Conservation (phyloP, 768 basidiomycete species). For the Termitomyces sp. region DNA sequence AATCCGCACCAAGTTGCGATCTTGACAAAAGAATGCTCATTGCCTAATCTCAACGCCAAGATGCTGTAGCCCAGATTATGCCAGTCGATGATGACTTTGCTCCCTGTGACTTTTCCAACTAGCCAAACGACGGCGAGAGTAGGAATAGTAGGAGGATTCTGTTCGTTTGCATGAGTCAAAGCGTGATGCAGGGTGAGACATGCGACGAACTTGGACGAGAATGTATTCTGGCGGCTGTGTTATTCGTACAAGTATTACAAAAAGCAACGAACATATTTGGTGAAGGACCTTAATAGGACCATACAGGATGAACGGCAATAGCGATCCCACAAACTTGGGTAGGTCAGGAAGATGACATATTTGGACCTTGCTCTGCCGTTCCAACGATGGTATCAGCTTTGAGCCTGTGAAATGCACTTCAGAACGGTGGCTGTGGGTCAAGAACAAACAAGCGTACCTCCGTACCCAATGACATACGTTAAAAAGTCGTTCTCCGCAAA, state of each 20-base stretch:
- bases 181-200: neutral
- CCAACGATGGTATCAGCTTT: conserved; percentile 67
- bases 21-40: conserved; percentile 60
- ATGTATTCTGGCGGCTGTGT: conserved; percentile 75
- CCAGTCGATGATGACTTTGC: conserved; percentile 96
- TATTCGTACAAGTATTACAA: conserved; percentile 55
- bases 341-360: conserved; percentile 66
- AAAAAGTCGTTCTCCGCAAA: conserved; percentile 76
- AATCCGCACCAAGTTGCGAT: conserved; percentile 65
- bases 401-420: conserved; percentile 48
- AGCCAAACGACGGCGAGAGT: conserved; percentile 84
- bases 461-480: conserved; percentile 82
- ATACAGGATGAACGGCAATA: conserved; percentile 61
- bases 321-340: conserved; percentile 39
- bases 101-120: conserved; percentile 58
- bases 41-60: conserved; percentile 76
- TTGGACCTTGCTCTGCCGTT: conserved; percentile 57
- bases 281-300: conserved; percentile 78
- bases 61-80: conserved; percentile 97
- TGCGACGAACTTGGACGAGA: conserved; percentile 75
- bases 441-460: conserved; percentile 40
- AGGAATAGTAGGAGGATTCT: conserved; percentile 98
- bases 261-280: conserved; percentile 61
- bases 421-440: neutral
- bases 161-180: neutral